phyloP scores from a whole-genome alignment of 805 yeast species.

The Blastobotrys chiropterorum region DNA sequence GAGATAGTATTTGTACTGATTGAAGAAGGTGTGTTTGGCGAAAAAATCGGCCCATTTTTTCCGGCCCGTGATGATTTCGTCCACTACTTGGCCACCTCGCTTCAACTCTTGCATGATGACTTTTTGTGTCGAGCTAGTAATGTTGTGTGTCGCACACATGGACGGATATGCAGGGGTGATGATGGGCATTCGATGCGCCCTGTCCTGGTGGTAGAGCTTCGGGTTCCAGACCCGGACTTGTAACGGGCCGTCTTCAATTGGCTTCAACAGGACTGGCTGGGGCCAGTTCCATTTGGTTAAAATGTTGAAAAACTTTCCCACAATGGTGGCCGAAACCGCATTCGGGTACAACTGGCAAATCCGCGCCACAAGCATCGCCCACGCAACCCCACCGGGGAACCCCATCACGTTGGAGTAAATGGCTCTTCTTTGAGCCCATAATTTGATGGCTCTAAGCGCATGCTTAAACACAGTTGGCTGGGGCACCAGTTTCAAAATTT shows the following conservation, averaged over 20 bases:
- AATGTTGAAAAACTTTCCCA: slow-evolving; percentile 83
- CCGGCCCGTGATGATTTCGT: slow-evolving; percentile 56
- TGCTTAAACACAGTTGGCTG: slow-evolving; percentile 88
- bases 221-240: slow-evolving; percentile 98
- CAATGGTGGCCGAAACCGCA: slow-evolving; percentile 86
- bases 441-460: slow-evolving; percentile 84
- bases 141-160: slow-evolving; percentile 98
- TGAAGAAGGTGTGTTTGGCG: slow-evolving; percentile 74
- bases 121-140: slow-evolving; percentile 79
- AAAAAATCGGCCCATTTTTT: slow-evolving; percentile 72
- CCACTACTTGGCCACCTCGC: slow-evolving; percentile 68
- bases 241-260: slow-evolving; percentile 93
- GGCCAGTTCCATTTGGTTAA: slow-evolving; percentile 96
- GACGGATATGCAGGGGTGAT: slow-evolving; percentile 98
- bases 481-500: slow-evolving; percentile 82
- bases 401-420: slow-evolving; percentile 93
- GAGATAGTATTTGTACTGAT: slow-evolving; percentile 76
- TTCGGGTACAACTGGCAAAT: slow-evolving; percentile 95
- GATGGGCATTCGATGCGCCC: slow-evolving; percentile 92
- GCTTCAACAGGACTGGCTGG: slow-evolving; percentile 88
- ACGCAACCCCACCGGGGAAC: slow-evolving; percentile 98
- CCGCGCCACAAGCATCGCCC: slow-evolving; percentile 99
- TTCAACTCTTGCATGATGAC: slow-evolving; percentile 72
- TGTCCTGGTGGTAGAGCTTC: slow-evolving; percentile 77
- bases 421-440: slow-evolving; percentile 96